Conservation (phyloP, 2,329 filamentous ascomycete species). For the Grosmannia clavigera region DNA sequence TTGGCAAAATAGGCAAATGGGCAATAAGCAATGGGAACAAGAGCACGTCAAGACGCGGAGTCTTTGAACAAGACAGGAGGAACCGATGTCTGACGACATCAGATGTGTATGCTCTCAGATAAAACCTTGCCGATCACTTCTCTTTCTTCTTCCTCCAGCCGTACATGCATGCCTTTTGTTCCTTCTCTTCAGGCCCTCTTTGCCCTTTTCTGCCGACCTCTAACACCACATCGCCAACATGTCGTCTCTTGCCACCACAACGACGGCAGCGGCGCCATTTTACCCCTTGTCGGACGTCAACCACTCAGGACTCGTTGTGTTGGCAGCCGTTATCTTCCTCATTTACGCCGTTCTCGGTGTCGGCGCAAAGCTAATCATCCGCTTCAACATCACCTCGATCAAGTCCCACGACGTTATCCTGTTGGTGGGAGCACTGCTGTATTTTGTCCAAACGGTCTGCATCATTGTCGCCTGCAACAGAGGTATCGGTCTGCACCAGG, state of each 20-base stretch:
- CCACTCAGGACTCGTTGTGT: not conserved
- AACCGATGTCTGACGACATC: not conserved
- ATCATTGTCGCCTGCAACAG: conserved; percentile 2
- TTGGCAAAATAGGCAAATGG: too few relatives aligned
- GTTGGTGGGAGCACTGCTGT: not conserved
- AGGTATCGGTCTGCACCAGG: conserved; percentile 1
- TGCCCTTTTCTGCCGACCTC: not conserved
- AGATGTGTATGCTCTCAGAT: not conserved
- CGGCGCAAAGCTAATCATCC: conserved; percentile 1
- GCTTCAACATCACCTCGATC: conserved; percentile 2
- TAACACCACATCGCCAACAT: not conserved
- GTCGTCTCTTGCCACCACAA: not conserved
- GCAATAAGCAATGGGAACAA: too few relatives aligned
- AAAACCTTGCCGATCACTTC: not conserved
- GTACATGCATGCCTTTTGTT: too few relatives aligned
- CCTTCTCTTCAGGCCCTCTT: too few relatives aligned
- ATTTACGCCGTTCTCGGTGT: conserved; percentile 1
- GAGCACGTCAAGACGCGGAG: too few relatives aligned
- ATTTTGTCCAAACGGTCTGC: not conserved
- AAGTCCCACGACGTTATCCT: conserved; percentile 1
- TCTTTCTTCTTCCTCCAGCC: not conserved
- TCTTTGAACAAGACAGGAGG: too few relatives aligned
- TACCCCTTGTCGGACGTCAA: conserved; percentile 2
- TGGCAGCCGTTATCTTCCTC: conserved; percentile 2
- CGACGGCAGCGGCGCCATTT: not conserved